phyloP scores from a whole-genome alignment of 2,329 filamentous ascomycete species.

The Arthrinium puccinioides region DNA sequence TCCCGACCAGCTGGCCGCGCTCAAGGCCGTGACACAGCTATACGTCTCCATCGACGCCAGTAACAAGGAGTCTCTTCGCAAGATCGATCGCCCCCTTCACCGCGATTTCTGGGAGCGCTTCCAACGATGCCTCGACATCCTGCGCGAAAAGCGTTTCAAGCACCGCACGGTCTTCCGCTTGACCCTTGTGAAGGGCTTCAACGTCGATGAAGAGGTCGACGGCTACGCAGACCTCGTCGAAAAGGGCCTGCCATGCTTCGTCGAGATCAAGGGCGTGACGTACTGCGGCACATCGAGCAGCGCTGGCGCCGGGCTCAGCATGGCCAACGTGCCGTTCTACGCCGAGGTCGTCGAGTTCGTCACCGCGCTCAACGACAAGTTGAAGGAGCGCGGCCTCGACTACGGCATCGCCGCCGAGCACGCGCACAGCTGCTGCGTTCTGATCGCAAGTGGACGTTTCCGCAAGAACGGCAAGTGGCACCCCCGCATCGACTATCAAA shows the following conservation, averaged over 20 bases:
- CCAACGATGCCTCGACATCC: constrained; percentile 80
- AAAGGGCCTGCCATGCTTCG: constrained; percentile 79
- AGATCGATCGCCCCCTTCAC: constrained; percentile 87
- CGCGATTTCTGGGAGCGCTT: constrained; percentile 98
- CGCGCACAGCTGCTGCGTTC: constrained; percentile 86
- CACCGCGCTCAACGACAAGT: constrained; percentile 60
- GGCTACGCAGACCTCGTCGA: constrained; percentile 89
- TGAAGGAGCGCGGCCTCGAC: constrained; percentile 61
- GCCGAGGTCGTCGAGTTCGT: constrained; percentile 83
- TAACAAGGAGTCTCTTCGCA: constrained; percentile 78
- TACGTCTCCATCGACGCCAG: constrained; percentile 96
- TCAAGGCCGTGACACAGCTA: constrained; percentile 85
- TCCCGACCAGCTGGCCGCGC: constrained; percentile 75
- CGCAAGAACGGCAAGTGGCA: constrained; percentile 74
- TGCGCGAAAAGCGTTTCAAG: constrained; percentile 72
- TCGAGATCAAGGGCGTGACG: constrained; percentile 94
- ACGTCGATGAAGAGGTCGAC: constrained; percentile 85
- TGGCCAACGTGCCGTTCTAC: constrained; percentile 97
- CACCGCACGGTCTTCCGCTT: constrained; percentile 93
- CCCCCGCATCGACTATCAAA: constrained; percentile 82
- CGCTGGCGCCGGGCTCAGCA: constrained; percentile 79
- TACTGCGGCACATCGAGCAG: constrained; percentile 90
- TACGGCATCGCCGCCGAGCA: constrained; percentile 96
- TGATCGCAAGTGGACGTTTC: constrained; percentile 80
- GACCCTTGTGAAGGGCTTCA: constrained; percentile 96